Base-by-base conservation (phyloP, 495 filamentous ascomycete species). In the Trichocladium uniseriatum region DNA sequence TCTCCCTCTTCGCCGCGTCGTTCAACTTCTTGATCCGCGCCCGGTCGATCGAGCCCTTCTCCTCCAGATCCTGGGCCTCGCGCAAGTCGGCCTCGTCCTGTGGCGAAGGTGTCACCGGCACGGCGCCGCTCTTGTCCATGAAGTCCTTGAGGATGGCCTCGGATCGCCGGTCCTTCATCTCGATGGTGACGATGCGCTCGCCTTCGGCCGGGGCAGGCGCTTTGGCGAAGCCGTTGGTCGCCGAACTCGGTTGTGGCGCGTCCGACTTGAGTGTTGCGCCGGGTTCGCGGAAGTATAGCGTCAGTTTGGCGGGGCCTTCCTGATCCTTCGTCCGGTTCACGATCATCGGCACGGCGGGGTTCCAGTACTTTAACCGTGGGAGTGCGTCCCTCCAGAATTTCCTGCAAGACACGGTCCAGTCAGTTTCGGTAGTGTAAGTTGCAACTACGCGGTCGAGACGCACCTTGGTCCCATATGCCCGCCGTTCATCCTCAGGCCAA, bases 351-450 rank as follows among this genome's bases (percentile, higher is more conserved):
- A 97, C 63, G 7, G 78, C 71, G 0, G 92, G 92, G 63, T 98
- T 98, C 73, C 92, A 84, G 72, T 83, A 97, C 74, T 98, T 95
- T 20, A 98, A 72, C 53, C 87, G 79, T 2, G 86, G 86, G 28
- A 98, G 81, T 57, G 79, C 84, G 32, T 79, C 68, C 41, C 78
- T 80, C 89, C 88, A 95, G 76, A 98, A 94, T 73, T 88, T 87
- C 49, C 84, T 87, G 42, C 11, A 5, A 32, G 31, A 32, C 5
- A 32, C 5, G 31, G 31, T 32, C 7, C 7, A 13, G 43, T 48
- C 6, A 49, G 45, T 9, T 13, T 36, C 11, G 31, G 31, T 32
- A 3, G 11, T 11, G 20, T 11, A 15, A 1, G 6, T 2, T 9
- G 13, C 7, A 29, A 31, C 11, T n/a, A 6, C 8, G 35, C 16